Evolutionary conservation across 345 rosid genomes (phyloP), one percentile per base, ranked within the genome.

Genomic region (Anastatica hierochuntica): DNA sequence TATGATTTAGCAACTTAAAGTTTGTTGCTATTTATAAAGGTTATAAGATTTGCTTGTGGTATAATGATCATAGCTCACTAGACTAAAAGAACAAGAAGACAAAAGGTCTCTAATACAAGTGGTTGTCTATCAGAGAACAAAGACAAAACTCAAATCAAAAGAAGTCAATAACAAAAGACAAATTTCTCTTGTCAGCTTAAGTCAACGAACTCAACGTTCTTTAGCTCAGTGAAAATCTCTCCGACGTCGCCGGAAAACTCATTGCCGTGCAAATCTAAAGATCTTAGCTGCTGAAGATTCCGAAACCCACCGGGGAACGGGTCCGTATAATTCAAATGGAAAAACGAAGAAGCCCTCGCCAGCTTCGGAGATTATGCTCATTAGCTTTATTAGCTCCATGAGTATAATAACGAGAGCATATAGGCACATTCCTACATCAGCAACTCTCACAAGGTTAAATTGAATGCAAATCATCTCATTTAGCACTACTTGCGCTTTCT

Each of bases 151-250:
- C 1, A 2, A 60, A 50, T 29, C 21, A 8, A 29, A 7, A 46
- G 4, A 47, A 23, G 6, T 47, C 36, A 51, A 52, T n/a, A n/a
- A n/a, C n/a, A 59, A 35, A 54, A 44, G 49, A n/a, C n/a, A n/a
- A n/a, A n/a, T 55, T n/a, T n/a, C 56, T 64, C 71, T 43, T 42
- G 65, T n/a, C 35, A 36, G 66, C 98, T 90, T 82, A 90, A 79
- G 70, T 90, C 98, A 59, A 90, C 78, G 31, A 66, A 51, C 58
- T 87, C 98, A 18, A 82, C 77, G 54, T 87, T 87, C 80, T 72
- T 71, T 34, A 87, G 56, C 54, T 79, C 81, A 14, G 64, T 59
- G 54, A 87, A 67, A 6, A 90, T 52, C 53, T 58, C 71, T 3
- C 66, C 68, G 11, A 87, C 63, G 56, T 84, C 82, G 3, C 96